These are phyloP conservation scores for Xylaria sp. DNA, from an alignment of 2,329 filamentous ascomycete species.

Conservation along the genomic window DNA sequence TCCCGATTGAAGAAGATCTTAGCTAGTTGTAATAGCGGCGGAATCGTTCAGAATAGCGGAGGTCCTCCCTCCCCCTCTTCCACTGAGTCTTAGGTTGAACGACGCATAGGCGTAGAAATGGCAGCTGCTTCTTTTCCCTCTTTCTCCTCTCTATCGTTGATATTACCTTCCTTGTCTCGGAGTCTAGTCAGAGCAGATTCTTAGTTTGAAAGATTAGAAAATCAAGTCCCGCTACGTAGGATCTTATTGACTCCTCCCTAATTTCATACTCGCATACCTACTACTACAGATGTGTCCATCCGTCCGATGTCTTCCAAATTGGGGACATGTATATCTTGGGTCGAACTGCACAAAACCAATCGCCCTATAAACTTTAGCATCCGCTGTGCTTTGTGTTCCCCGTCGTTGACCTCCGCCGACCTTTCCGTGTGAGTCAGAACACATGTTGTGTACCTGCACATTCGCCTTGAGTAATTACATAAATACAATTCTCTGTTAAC, in stretches of 20 bases:
- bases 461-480: conserved; percentile 18
- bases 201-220: no score
- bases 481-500: conserved; percentile 3
- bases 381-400: background rate
- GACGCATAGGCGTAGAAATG: no score
- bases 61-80: background rate
- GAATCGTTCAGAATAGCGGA: background rate
- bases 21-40: background rate
- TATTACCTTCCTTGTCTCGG: no score
- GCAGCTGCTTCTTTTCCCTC: no score
- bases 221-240: no score
- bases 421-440: background rate
- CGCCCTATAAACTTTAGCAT: background rate
- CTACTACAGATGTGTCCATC: background rate
- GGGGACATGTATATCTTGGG: background rate
- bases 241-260: no score
- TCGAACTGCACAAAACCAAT: background rate
- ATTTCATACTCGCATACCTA: conserved; percentile 1
- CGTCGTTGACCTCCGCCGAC: conserved; percentile 15
- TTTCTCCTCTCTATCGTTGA: no score
- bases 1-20: background rate
- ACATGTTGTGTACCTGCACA: background rate
- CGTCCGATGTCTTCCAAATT: background rate
- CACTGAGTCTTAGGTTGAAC: no score
- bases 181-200: no score